phyloP scores from a whole-genome alignment of 2,329 filamentous ascomycete species.

The Fusarium armeniacum region DNA sequence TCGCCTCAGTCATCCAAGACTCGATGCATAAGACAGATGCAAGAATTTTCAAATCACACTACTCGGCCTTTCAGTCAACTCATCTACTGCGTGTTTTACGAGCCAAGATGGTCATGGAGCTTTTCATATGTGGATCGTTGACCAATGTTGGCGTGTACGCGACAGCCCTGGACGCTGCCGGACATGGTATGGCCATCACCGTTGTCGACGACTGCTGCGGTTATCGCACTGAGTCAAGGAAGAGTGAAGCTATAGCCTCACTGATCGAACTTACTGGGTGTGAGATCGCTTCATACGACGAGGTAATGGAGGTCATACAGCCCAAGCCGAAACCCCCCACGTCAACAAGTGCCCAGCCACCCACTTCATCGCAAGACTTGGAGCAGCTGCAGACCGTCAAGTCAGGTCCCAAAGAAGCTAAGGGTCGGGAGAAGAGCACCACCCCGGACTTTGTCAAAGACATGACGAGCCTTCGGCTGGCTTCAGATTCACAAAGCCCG shows the following conservation, averaged over 20 bases:
- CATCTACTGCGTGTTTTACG: conserved; percentile 81
- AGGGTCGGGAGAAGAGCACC: conserved; percentile 43
- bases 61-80: conserved; percentile 87
- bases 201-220: conserved; percentile 91
- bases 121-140: conserved; percentile 89
- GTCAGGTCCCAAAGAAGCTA: conserved; percentile 20
- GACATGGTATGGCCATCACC: conserved; percentile 88
- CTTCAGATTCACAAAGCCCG: conserved; percentile 46
- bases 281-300: conserved; percentile 70
- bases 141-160: conserved; percentile 92
- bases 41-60: conserved; percentile 78
- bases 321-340: conserved; percentile 36
- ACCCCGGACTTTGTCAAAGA: conserved; percentile 52
- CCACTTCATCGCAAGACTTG: conserved; percentile 12
- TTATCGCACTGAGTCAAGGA: conserved; percentile 77
- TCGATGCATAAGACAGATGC: conserved; percentile 65
- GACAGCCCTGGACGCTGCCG: conserved; percentile 89
- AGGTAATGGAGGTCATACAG: conserved; percentile 63
- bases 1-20: conserved; percentile 60
- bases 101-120: conserved; percentile 87
- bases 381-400: conserved; percentile 27
- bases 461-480: conserved; percentile 53
- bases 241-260: conserved; percentile 77
- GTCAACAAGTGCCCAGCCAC: conserved; percentile 12
- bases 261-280: conserved; percentile 83